Evolutionary conservation across 148 eudicot species (phyloP).

Genomic region (Nepenthes gracilis): DNA sequence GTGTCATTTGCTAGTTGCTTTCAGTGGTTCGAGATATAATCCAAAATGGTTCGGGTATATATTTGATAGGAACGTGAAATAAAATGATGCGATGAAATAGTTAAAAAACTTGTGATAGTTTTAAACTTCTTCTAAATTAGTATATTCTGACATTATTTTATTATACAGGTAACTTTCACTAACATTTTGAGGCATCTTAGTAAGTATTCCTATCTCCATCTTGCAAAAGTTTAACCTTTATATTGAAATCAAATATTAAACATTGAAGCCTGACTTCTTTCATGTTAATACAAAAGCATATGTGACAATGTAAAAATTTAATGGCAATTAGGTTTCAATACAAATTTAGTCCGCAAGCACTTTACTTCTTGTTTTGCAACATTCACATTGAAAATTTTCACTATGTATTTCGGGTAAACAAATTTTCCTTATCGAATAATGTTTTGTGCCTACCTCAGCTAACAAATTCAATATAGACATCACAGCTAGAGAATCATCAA

Average conservation of each 20-base stretch:
- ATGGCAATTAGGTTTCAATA: neutral
- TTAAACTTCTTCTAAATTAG: neutral
- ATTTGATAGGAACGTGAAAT: too few species aligned
- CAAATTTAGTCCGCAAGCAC: neutral
- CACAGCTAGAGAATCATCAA: slow-evolving; percentile 43
- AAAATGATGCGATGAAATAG: too few species aligned
- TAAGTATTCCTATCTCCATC: slow-evolving; percentile 17
- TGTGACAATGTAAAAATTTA: neutral
- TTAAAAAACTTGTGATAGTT: too few species aligned
- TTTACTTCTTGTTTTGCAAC: neutral
- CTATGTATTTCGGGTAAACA: neutral
- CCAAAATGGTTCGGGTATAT: neutral
- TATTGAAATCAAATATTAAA: too few species aligned
- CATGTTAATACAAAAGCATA: too few species aligned
- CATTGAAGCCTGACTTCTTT: too few species aligned
- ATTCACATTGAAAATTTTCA: neutral
- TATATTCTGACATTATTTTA: slow-evolving; percentile 10
- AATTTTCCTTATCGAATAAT: neutral
- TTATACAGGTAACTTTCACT: slow-evolving; percentile 84
- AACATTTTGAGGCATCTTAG: slow-evolving; percentile 88
- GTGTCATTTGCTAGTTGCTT: neutral
- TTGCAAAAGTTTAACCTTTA: too few species aligned
- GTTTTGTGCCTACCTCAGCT: slow-evolving; percentile 26
- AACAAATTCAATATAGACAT: slow-evolving; percentile 54
- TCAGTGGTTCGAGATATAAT: neutral